Evolutionary conservation across 2,329 filamentous ascomycete species (phyloP).

Genomic region (Curvularia lunata): DNA sequence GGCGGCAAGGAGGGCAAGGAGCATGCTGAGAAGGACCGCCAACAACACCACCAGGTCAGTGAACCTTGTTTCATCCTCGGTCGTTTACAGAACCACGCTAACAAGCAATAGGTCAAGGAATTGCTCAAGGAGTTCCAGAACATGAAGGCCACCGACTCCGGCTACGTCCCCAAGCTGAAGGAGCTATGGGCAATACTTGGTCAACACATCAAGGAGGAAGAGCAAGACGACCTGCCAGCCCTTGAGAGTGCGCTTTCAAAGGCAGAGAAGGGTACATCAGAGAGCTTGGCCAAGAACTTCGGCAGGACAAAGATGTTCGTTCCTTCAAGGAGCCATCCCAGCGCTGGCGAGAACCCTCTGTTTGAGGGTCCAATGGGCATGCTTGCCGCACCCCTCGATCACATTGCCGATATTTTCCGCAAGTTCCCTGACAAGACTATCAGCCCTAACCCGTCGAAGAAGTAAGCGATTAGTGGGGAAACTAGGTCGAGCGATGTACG

Average conservation of each 20-base stretch:
- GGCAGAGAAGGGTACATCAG: slow-evolving; percentile 24
- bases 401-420: slow-evolving; percentile 61
- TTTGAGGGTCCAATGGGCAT: slow-evolving; percentile 64
- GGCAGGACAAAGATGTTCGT: slow-evolving; percentile 41
- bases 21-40: slow-evolving; percentile 43
- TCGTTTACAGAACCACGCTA: neutral
- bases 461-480: slow-evolving; percentile 9
- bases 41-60: slow-evolving; percentile 43
- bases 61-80: neutral
- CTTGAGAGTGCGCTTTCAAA: slow-evolving; percentile 33
- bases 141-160: slow-evolving; percentile 26
- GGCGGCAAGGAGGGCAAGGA: slow-evolving; percentile 36
- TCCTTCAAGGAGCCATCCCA: slow-evolving; percentile 41
- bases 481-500: neutral
- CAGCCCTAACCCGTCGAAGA: slow-evolving; percentile 32
- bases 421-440: slow-evolving; percentile 57
- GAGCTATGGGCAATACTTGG: slow-evolving; percentile 28
- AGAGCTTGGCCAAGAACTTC: slow-evolving; percentile 40
- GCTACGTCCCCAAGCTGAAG: slow-evolving; percentile 37
- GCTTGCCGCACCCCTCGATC: slow-evolving; percentile 64
- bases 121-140: slow-evolving; percentile 42
- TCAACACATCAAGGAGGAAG: slow-evolving; percentile 44
- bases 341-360: slow-evolving; percentile 57
- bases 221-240: slow-evolving; percentile 37
- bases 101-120: slow-evolving; percentile 34